phyloP scores from a whole-genome alignment of 228 moss, liverwort and hornwort genomes.

The Sphagnum magellanicum region DNA sequence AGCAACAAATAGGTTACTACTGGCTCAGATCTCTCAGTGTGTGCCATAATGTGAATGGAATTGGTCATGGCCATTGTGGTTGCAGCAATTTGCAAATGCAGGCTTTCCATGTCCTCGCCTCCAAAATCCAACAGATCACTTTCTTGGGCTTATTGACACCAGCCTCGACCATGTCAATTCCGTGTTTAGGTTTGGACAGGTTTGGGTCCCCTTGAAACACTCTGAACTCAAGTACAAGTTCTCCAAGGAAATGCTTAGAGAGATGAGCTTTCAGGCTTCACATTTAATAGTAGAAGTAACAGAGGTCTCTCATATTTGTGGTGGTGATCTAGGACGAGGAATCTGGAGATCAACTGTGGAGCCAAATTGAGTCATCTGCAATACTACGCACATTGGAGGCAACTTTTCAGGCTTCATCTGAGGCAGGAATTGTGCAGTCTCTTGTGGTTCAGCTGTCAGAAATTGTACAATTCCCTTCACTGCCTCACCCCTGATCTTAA shows the following conservation, averaged over 20 bases:
- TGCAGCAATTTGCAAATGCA: conserved; percentile 42
- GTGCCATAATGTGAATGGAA: too few relatives aligned
- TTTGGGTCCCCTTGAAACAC: conserved; percentile 2
- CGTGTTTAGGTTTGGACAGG: conserved; percentile 38
- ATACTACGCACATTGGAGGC: conserved; percentile 44
- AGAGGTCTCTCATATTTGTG: background rate
- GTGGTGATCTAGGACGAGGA: background rate
- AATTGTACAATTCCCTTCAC: conserved; percentile 15
- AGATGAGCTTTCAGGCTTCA: background rate
- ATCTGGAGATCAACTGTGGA: conserved; percentile 14
- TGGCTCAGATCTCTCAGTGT: too few relatives aligned
- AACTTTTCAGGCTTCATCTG: conserved; percentile 37
- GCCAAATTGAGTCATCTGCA: conserved; percentile 40
- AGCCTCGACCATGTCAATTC: conserved; percentile 39
- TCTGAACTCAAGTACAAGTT: background rate
- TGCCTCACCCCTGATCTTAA: too few relatives aligned
- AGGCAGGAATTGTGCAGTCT: conserved; percentile 38
- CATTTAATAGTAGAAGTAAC: background rate
- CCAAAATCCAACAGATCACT: conserved; percentile 47
- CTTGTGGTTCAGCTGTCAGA: conserved; percentile 42
- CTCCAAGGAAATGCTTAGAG: background rate
- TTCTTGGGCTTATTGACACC: conserved; percentile 40
- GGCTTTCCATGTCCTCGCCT: conserved; percentile 39
- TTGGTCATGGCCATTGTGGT: background rate
- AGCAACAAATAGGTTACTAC: too few relatives aligned